Conservation (phyloP, 1,139 yeast genomes). For the Pneumocystis wakefieldiae region DNA sequence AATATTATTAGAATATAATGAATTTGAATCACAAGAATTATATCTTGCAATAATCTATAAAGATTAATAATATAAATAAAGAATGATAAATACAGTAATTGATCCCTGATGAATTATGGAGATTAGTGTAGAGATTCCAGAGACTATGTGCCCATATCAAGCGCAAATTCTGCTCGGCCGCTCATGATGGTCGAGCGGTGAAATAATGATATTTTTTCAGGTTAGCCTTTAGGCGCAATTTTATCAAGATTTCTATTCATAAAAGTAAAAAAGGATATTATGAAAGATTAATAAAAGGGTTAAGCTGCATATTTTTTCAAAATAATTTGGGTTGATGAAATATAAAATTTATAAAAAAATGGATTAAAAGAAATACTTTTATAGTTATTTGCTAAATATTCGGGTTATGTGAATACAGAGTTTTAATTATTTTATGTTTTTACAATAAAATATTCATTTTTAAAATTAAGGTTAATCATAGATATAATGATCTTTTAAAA, state of each 20-base stretch:
- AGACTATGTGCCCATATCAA: background rate
- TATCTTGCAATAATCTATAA: constrained; percentile 4
- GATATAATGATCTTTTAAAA: too few species aligned
- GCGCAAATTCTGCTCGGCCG: background rate
- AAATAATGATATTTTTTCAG: background rate
- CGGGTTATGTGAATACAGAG: too few species aligned
- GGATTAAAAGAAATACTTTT: too few species aligned
- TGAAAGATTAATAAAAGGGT: too few species aligned
- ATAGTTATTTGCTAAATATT: too few species aligned
- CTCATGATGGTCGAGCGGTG: background rate
- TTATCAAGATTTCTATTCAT: background rate
- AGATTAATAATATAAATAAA: background rate
- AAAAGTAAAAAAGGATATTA: background rate
- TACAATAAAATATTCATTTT: too few species aligned
- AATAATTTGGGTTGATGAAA: too few species aligned
- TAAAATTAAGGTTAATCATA: too few species aligned
- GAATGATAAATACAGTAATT: background rate
- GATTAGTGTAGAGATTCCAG: background rate
- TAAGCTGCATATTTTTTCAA: too few species aligned
- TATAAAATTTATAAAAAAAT: too few species aligned
- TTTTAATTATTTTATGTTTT: too few species aligned
- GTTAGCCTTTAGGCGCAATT: background rate
- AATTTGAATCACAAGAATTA: constrained; percentile 14
- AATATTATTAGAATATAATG: constrained; percentile 11
- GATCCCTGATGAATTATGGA: background rate